phyloP scores from a whole-genome alignment of 2,329 filamentous ascomycete genomes.

The Lecanicillium sp. region DNA sequence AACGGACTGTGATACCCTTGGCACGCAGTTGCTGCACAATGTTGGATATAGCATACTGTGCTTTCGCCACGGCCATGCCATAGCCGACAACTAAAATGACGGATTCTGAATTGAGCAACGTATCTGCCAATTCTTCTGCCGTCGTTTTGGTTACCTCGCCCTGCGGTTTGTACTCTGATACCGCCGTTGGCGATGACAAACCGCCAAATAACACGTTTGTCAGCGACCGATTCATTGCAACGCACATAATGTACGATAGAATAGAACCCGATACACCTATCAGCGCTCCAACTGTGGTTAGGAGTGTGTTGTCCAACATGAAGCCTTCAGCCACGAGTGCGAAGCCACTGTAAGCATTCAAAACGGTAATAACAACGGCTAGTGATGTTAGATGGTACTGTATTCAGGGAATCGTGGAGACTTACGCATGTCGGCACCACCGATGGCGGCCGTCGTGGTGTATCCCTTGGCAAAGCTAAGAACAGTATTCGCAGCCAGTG shows the following conservation, averaged over 20 bases:
- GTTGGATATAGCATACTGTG: conserved; percentile 82
- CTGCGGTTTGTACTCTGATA: conserved; percentile 63
- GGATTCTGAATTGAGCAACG: conserved; percentile 65
- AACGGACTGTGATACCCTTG: conserved; percentile 73
- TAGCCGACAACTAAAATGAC: conserved; percentile 90
- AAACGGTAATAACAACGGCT: conserved; percentile 77
- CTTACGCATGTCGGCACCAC: conserved; percentile 81
- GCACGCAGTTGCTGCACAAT: conserved; percentile 67
- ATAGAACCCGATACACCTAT: conserved; percentile 88
- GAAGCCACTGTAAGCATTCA: conserved; percentile 88
- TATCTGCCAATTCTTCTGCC: conserved; percentile 73
- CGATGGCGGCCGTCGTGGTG: conserved; percentile 81
- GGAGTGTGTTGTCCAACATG: conserved; percentile 80
- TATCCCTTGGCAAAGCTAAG: conserved; percentile 81
- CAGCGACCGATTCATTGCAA: conserved; percentile 87
- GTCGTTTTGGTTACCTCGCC: conserved; percentile 71
- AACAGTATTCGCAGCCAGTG: conserved; percentile 65
- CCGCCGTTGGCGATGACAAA: conserved; percentile 32
- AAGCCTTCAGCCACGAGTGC: conserved; percentile 84
- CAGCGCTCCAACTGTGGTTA: conserved; percentile 77
- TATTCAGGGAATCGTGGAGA: conserved; percentile 1
- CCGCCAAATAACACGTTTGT: conserved; percentile 85
- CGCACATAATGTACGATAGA: conserved; percentile 78
- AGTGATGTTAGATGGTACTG: conserved; percentile 9
- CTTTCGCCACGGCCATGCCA: conserved; percentile 90